Conservation (phyloP, 306 rosid species). For the Acacia melanoxylon region DNA sequence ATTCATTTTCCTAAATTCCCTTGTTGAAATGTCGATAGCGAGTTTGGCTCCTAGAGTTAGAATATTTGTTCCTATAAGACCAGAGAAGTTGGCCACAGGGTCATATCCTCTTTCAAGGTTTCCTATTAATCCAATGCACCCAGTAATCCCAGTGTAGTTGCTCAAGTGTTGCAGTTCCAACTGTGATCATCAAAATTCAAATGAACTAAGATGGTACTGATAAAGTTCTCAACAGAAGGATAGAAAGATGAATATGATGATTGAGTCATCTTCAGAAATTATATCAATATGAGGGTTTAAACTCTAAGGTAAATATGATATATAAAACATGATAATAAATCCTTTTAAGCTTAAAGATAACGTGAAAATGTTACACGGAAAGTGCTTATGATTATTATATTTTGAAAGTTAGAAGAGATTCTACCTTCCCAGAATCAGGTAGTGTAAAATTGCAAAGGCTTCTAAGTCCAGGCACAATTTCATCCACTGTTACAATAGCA, state of each 20-base stretch:
- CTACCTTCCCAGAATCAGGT: conserved; percentile 64
- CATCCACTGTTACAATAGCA: conserved; percentile 46
- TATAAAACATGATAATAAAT: not conserved
- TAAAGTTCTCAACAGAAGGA: not conserved
- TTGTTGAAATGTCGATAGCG: conserved; percentile 47
- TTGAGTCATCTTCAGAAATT: not conserved
- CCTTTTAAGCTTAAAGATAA: not conserved
- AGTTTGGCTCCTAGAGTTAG: conserved; percentile 55
- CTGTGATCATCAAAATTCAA: conserved; percentile 34
- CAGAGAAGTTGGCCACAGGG: conserved; percentile 47
- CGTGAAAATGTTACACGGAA: not conserved
- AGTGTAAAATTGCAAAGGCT: conserved; percentile 40
- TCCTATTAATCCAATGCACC: conserved; percentile 57
- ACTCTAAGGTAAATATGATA: not conserved
- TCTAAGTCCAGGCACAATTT: conserved; percentile 60
- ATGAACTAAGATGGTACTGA: not conserved
- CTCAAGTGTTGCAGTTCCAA: conserved; percentile 56
- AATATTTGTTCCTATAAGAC: conserved; percentile 49
- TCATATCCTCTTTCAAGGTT: conserved; percentile 36
- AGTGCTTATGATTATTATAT: not conserved
- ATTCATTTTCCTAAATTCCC: conserved; percentile 44
- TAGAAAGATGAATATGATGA: not conserved
- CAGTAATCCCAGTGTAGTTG: conserved; percentile 50
- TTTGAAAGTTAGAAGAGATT: conserved; percentile 4
- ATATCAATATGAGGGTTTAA: not conserved